Evolutionary conservation across 2,329 filamentous ascomycete genomes (phyloP).

Genomic region (Myotisia sp.): DNA sequence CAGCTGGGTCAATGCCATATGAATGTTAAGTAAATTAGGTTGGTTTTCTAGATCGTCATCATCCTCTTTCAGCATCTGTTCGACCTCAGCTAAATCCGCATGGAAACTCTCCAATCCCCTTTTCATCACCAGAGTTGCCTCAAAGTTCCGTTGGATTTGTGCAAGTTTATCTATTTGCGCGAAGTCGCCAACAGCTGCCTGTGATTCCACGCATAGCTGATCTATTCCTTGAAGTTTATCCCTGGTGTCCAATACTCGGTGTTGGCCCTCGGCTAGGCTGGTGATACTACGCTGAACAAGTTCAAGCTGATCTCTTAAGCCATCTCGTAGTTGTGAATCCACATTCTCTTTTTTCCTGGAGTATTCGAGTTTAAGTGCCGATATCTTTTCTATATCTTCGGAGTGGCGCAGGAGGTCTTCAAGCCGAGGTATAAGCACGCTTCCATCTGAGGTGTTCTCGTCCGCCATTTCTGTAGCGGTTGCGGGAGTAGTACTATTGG

Average conservation of each 20-base stretch:
- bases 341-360: constrained; percentile 83
- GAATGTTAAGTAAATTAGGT: constrained; percentile 75
- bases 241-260: constrained; percentile 82
- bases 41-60: constrained; percentile 78
- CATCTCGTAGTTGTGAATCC: constrained; percentile 77
- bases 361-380: constrained; percentile 79
- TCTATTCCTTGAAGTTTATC: constrained; percentile 99
- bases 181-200: constrained; percentile 96
- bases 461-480: constrained; percentile 26
- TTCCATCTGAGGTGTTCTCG: constrained; percentile 40
- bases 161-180: constrained; percentile 56
- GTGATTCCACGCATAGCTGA: constrained; percentile 88
- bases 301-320: constrained; percentile 82
- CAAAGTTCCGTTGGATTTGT: constrained; percentile 71
- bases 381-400: constrained; percentile 94
- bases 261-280: constrained; percentile 76
- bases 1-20: constrained; percentile 83
- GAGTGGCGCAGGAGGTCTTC: constrained; percentile 87
- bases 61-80: constrained; percentile 66
- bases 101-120: constrained; percentile 78
- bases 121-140: constrained; percentile 85
- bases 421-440: constrained; percentile 56
- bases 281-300: constrained; percentile 87
- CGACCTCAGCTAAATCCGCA: constrained; percentile 58
- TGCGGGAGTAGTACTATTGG: no score